Percentiles rank a stretch among this genome's conserved stretches.
phyloP scores from a whole-genome alignment of 2,329 filamentous ascomycete species.

The Fusarium coicis region DNA sequence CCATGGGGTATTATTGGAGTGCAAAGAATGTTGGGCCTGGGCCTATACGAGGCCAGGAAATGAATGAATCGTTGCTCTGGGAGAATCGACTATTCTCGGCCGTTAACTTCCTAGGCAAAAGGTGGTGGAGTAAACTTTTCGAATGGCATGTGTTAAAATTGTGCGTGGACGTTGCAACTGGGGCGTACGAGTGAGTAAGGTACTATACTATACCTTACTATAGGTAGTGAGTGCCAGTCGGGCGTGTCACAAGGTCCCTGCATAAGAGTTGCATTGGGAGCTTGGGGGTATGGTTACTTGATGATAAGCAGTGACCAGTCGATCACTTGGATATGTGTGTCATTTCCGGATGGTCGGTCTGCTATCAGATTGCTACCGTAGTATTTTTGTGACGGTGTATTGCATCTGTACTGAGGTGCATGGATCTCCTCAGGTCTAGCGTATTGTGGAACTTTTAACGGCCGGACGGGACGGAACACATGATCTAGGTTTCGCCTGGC shows the following conservation, averaged over 20 bases:
- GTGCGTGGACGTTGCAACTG: conserved; percentile 13
- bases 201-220: too few species aligned
- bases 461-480: background rate
- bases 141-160: conserved; percentile 35
- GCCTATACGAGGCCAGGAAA: background rate
- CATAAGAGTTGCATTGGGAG: conserved; percentile 4
- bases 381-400: background rate
- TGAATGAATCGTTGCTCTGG: background rate
- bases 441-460: background rate
- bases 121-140: background rate
- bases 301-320: background rate
- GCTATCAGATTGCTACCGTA: background rate
- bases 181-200: background rate
- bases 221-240: background rate
- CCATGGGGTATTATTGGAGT: background rate
- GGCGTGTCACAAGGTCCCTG: conserved; percentile 25
- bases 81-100: conserved; percentile 5
- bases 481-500: conserved; percentile 9
- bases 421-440: conserved; percentile 7
- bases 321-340: background rate
- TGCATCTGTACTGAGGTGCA: background rate
- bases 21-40: conserved; percentile 7
- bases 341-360: background rate
- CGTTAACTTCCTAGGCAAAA: background rate
- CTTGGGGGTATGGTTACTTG: background rate